Percentiles rank a stretch among this genome's conserved stretches.
phyloP scores from a whole-genome alignment of 129 eudicot species.

The Rutidosis leptorrhynchoides region DNA sequence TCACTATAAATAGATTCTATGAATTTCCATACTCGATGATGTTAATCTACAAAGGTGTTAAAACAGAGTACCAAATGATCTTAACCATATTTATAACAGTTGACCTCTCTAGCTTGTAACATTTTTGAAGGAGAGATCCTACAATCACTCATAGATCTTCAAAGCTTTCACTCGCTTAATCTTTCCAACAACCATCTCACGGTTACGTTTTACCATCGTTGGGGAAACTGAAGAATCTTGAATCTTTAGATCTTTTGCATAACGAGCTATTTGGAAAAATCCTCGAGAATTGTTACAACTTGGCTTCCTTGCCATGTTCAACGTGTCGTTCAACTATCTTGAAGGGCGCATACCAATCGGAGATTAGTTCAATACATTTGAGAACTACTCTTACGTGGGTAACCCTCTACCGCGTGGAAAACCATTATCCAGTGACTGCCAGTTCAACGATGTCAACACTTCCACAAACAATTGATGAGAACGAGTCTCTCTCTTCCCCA shows the following conservation, averaged over 20 bases:
- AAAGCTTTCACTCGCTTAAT: constrained; percentile 23
- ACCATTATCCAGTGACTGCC: neutral
- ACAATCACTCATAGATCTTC: constrained; percentile 19
- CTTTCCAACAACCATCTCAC: constrained; percentile 32
- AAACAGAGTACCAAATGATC: neutral
- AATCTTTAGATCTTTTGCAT: constrained; percentile 31
- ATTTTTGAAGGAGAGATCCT: constrained; percentile 29
- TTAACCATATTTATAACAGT: constrained; percentile 1
- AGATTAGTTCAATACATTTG: constrained; percentile 15
- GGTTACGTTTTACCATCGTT: constrained; percentile 6
- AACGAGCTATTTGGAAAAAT: constrained; percentile 26
- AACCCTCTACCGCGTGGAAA: constrained; percentile 18
- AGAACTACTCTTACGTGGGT: constrained; percentile 14
- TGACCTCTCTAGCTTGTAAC: constrained; percentile 40
- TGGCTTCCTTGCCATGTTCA: constrained; percentile 16
- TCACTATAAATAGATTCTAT: too few species aligned
- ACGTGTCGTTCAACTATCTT: constrained; percentile 30
- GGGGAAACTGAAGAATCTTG: constrained; percentile 25
- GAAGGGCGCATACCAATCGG: constrained; percentile 24
- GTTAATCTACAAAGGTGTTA: too few species aligned
- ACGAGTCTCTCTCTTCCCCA: constrained; percentile 15
- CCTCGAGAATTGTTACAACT: constrained; percentile 23
- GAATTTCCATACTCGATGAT: too few species aligned
- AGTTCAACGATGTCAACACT: neutral
- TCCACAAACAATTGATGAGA: neutral